phyloP scores from a whole-genome alignment of 2,329 filamentous ascomycete genomes.

The Hortaea werneckii region DNA sequence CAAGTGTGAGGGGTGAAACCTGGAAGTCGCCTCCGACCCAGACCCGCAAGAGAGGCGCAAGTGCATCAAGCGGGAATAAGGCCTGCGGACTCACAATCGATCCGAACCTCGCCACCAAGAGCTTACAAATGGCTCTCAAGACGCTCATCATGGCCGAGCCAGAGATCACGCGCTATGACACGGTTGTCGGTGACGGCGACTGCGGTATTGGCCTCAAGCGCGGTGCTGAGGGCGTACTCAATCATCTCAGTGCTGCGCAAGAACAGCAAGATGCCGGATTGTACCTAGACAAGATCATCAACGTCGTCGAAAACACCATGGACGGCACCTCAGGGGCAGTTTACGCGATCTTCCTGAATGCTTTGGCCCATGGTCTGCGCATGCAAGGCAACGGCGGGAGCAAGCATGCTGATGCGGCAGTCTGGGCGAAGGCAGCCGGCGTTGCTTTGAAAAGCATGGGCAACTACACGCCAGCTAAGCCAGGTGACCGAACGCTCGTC shows the following conservation, averaged over 20 bases:
- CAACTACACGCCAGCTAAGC: constrained; percentile 79
- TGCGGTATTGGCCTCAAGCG: constrained; percentile 79
- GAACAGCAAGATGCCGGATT: constrained; percentile 42
- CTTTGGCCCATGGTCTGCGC: constrained; percentile 59
- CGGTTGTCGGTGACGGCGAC: constrained; percentile 81
- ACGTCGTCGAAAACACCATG: constrained; percentile 59
- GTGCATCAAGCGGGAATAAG: constrained; percentile 34
- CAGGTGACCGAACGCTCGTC: constrained; percentile 81
- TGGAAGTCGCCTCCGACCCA: constrained; percentile 41
- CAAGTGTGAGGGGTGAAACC: constrained; percentile 47
- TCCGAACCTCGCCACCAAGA: constrained; percentile 38
- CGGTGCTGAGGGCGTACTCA: constrained; percentile 59
- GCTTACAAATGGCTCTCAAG: constrained; percentile 47
- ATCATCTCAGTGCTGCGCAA: constrained; percentile 33
- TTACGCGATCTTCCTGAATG: constrained; percentile 83
- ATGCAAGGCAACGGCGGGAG: constrained; percentile 36
- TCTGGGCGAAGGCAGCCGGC: constrained; percentile 60
- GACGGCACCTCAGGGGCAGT: constrained; percentile 68
- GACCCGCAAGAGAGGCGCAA: constrained; percentile 27
- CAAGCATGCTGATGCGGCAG: constrained; percentile 28
- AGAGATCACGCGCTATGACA: constrained; percentile 59
- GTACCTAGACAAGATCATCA: constrained; percentile 51
- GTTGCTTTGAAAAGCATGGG: constrained; percentile 60
- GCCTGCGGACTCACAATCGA: constrained; percentile 49
- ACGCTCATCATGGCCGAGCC: constrained; percentile 55